Evolutionary conservation across 352 stramenopile species (phyloP), one percentile per base, ranked within the genome.

Genomic region (Phytophthora sojae): DNA sequence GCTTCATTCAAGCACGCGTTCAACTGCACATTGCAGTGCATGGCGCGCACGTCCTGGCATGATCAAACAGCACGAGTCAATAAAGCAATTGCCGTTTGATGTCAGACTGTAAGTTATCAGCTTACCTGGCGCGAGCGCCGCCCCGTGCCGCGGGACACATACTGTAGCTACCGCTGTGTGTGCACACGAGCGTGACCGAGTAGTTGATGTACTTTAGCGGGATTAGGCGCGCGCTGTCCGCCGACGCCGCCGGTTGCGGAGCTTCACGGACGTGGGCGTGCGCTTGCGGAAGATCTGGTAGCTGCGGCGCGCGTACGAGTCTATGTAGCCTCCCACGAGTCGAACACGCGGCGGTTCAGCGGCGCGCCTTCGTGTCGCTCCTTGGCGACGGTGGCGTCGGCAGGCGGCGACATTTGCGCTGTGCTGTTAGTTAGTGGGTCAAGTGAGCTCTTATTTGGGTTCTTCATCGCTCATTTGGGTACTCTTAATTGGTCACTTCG

Each of bases 261-360:
- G 57, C 54, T 73, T 79, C 19, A 82, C 71, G 2, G 66, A 77
- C 19, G 71, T 77, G 37, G 75, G 75, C n/a, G 75, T 82, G 49
- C 75, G 75, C 54, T 75, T 82, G 21, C 75, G 75, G 55, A 82
- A 77, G 42, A 82, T 44, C 57, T 82, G 71, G 52, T 75, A 82
- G 51, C 59, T 80, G 55, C 53, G 53, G 37, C 67, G 71, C 15
- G 51, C 60, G 53, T 77, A 82, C 11, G 47, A 50, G 23, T 77
- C 67, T 57, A 82, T 65, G 59, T 72, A 82, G 72, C 64, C 2
- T 68, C 64, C 72, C 75, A 82, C 17, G 75, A 73, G 9, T 75
- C 61, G 45, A 82, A 82, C 5, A 71, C 49, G 45, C 66, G 74
- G n/a, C 56, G 70, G 15, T 61, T 56, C 12, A 79, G 44, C 29